Evolutionary conservation across 495 filamentous ascomycete species (phyloP), one percentile per base, ranked within the genome.

Genomic region (Bathelium albidoporum): DNA sequence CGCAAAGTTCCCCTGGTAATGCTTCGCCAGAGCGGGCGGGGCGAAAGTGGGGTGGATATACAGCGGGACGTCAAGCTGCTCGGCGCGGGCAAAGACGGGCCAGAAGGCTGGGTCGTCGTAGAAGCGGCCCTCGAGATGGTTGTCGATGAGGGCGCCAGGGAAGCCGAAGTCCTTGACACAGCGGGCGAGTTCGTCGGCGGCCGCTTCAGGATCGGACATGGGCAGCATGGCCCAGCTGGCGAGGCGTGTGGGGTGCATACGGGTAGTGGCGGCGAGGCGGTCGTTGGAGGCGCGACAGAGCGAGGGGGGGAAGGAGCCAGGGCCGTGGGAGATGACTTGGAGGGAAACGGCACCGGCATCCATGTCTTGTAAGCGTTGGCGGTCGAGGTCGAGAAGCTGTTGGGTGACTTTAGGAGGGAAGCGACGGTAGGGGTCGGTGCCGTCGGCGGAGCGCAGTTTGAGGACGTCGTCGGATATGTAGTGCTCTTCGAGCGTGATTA

Each of bases 401-500:
- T 67, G 62, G 76, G 72, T 58, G 36, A 65, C 34, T 59, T 69
- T 64, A 12, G 70, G 68, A 4, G 67, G 62, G 58, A 72, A 72
- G 43, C 73, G 71, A 43, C 73, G 68, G 49, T 68, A 62, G 26
- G 49, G 49, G 24, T 29, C 20, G 49, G 22, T 29, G 20, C 22
- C 20, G 22, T 64, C 53, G 18, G 60, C 53, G 44, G 64, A 18
- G 59, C 65, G 60, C 55, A 62, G 31, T 41, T 62, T 59, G 36
- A 70, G 65, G 32, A 74, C 71, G 7, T 70, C 68, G 34, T 71
- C 70, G 58, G 79, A 78, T 69, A 80, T 72, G 72, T 78, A 86
- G 69, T 84, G 85, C 68, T 87, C 84, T 73, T 86, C 84, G 44
- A 85, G 81, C 14, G 84, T 75, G 63, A 87, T 83, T 62, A 83